phyloP scores from a whole-genome alignment of 2,329 filamentous ascomycete genomes.

The Rhinocladiella mackenziei region DNA sequence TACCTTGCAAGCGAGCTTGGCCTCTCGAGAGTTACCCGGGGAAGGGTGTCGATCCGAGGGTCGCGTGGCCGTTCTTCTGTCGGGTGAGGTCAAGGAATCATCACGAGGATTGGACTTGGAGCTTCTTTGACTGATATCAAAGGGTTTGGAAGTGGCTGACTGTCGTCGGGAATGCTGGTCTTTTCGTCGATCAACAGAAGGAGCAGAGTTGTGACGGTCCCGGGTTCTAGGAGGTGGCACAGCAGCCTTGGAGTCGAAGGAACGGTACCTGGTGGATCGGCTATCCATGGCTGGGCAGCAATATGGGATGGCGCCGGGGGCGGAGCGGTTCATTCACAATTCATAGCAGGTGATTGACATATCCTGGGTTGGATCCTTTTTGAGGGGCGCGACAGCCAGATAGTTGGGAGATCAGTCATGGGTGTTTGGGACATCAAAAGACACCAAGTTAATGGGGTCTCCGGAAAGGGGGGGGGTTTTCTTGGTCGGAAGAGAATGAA shows the following conservation, averaged over 20 bases:
- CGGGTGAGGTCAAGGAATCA: conserved; percentile 14
- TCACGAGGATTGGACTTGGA: conserved; percentile 22
- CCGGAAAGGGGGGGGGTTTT: not conserved
- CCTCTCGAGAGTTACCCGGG: conserved; percentile 7
- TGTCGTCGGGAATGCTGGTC: conserved; percentile 22
- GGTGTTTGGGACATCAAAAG: conserved; percentile 17
- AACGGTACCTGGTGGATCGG: conserved; percentile 28
- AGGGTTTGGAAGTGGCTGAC: conserved; percentile 18
- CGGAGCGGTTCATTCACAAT: conserved; percentile 1
- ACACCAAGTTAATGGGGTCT: conserved; percentile 27
- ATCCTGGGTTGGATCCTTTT: conserved; percentile 9
- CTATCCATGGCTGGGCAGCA: conserved; percentile 30
- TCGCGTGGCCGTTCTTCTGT: conserved; percentile 8
- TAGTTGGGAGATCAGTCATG: conserved; percentile 17
- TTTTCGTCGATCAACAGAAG: conserved; percentile 22
- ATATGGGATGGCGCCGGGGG: not conserved
- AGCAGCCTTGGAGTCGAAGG: conserved; percentile 23
- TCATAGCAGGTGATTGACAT: conserved; percentile 13
- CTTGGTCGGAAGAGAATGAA: conserved; percentile 4
- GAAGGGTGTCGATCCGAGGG: conserved; percentile 7
- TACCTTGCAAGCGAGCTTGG: conserved; percentile 18
- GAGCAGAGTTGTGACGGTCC: conserved; percentile 28
- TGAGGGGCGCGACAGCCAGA: conserved; percentile 3
- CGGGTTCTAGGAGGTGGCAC: conserved; percentile 20
- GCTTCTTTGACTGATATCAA: conserved; percentile 18